A percentile compares a stretch with the other conserved stretches of the same genome.
These are phyloP conservation scores for Penicillium longicatenatum DNA, from an alignment of 495 filamentous ascomycete species.

Conservation along the genomic window DNA sequence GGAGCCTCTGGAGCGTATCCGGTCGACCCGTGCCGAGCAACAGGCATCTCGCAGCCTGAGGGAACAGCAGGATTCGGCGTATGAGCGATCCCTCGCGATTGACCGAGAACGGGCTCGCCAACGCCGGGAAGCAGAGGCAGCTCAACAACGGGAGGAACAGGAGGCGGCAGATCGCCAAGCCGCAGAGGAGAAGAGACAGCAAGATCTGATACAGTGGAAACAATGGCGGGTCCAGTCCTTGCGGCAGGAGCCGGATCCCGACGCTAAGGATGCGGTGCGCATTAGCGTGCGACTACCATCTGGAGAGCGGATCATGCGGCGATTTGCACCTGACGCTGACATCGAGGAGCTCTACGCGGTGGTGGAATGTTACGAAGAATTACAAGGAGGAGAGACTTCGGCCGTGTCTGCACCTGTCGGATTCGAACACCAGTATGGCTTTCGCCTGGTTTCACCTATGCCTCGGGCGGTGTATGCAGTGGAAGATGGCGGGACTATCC, in stretches of 20 bases:
- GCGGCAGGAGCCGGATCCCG: conserved; percentile 63
- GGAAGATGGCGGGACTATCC: conserved; percentile 61
- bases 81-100: conserved; percentile 84
- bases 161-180: conserved; percentile 65
- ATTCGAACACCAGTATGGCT: conserved; percentile 78
- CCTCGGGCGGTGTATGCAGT: conserved; percentile 77
- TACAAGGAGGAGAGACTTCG: conserved; percentile 35
- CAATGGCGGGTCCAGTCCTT: conserved; percentile 74
- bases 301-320: conserved; percentile 72
- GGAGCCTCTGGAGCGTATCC: conserved; percentile 66
- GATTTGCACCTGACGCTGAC: conserved; percentile 62
- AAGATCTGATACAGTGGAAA: conserved; percentile 71
- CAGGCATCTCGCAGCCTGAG: conserved; percentile 75
- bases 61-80: conserved; percentile 85
- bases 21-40: conserved; percentile 71
- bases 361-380: conserved; percentile 83
- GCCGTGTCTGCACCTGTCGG: conserved; percentile 56
- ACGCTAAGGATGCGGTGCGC: conserved; percentile 69
- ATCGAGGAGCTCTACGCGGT: conserved; percentile 95
- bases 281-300: conserved; percentile 77
- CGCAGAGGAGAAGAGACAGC: conserved; percentile 57
- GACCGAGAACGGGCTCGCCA: conserved; percentile 81
- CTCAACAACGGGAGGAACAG: conserved; percentile 60
- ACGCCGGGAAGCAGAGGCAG: conserved; percentile 72
- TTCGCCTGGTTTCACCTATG: conserved; percentile 79